Conservation (phyloP, 2,329 filamentous ascomycete genomes). For the Verticillium alfalfae region DNA sequence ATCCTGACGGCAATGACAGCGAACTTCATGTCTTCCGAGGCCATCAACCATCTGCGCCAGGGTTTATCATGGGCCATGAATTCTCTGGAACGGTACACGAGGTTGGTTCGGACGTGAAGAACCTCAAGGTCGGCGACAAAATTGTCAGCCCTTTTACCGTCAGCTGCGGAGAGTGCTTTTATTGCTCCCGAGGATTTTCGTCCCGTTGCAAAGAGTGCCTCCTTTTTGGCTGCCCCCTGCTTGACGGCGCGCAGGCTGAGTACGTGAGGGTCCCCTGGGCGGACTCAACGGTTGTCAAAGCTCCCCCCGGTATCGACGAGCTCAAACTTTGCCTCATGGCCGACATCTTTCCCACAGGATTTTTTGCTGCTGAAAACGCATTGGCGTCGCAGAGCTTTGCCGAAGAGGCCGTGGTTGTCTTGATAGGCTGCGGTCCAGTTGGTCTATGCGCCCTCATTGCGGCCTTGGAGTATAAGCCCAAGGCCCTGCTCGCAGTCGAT, state of each 20-base stretch:
- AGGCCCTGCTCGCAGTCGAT: slow-evolving; percentile 74
- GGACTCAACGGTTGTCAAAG: slow-evolving; percentile 73
- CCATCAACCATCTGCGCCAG: slow-evolving; percentile 63
- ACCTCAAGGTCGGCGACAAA: slow-evolving; percentile 67
- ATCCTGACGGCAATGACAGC: slow-evolving; percentile 21
- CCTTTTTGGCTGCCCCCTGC: slow-evolving; percentile 62
- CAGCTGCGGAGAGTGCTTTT: slow-evolving; percentile 77
- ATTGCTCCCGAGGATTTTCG: slow-evolving; percentile 71
- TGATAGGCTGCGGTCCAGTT: slow-evolving; percentile 82
- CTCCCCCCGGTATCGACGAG: slow-evolving; percentile 60
- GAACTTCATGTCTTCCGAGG: slow-evolving; percentile 86
- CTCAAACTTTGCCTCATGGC: slow-evolving; percentile 80
- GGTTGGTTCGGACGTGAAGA: slow-evolving; percentile 61
- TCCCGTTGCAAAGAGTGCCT: slow-evolving; percentile 68
- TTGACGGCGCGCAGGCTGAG: slow-evolving; percentile 79
- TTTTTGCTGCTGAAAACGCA: slow-evolving; percentile 75
- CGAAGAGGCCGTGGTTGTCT: slow-evolving; percentile 62
- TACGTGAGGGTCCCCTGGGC: slow-evolving; percentile 77
- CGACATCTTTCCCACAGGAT: slow-evolving; percentile 86
- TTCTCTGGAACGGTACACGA: slow-evolving; percentile 74
- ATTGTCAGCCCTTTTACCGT: slow-evolving; percentile 80
- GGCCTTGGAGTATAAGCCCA: slow-evolving; percentile 69
- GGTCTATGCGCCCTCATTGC: slow-evolving; percentile 80
- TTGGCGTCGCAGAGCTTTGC: slow-evolving; percentile 57
- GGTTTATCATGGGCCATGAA: slow-evolving; percentile 74